Conservation (phyloP, 768 basidiomycete species). For the Russula olivacea region DNA sequence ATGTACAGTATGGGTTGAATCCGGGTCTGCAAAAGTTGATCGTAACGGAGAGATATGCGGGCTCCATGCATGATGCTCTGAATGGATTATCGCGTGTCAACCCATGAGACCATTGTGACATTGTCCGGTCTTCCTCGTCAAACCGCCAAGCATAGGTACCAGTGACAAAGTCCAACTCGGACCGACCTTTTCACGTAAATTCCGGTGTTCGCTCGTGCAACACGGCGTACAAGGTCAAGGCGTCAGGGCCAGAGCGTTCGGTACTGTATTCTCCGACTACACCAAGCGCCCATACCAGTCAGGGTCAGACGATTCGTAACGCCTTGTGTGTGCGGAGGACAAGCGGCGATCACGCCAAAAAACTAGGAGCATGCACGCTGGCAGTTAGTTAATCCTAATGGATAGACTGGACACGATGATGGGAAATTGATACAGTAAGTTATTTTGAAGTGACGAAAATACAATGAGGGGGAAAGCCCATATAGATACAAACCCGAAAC, state of each 20-base stretch:
- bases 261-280: not conserved
- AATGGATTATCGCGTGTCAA: not conserved
- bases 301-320: not conserved
- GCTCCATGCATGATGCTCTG: too few relatives aligned
- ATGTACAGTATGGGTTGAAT: not conserved
- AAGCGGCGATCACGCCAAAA: slow-evolving; percentile 4
- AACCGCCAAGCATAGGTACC: too few relatives aligned
- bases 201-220: not conserved
- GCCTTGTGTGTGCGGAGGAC: too few relatives aligned
- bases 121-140: not conserved
- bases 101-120: not conserved
- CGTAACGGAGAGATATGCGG: not conserved
- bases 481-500: slow-evolving; percentile 19
- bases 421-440: slow-evolving; percentile 11
- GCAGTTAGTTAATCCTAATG: not conserved
- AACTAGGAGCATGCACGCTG: not conserved
- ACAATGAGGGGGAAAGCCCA: slow-evolving; percentile 9
- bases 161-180: not conserved
- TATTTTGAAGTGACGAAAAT: slow-evolving; percentile 14
- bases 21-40: not conserved
- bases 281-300: not conserved
- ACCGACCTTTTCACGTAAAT: not conserved
- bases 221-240: not conserved
- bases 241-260: not conserved
- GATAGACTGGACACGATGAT: not conserved